Percentiles rank a stretch among this genome's conserved stretches.
phyloP scores from a whole-genome alignment of 2,329 filamentous ascomycete genomes.

The Colletotrichum liaoningense region DNA sequence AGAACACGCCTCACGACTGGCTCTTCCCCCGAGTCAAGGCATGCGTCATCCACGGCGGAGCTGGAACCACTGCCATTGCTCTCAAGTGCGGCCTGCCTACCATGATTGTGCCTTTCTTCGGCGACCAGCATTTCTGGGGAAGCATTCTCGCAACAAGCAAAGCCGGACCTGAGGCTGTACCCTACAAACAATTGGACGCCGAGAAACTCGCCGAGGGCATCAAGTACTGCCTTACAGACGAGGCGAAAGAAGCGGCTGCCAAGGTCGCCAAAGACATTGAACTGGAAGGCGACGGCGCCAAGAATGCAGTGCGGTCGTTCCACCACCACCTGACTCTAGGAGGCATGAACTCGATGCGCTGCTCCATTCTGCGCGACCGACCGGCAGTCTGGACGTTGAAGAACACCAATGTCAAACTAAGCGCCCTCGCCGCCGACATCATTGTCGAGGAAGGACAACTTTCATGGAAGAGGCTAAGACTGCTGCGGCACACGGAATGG shows the following conservation, averaged over 20 bases:
- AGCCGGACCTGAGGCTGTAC: constrained; percentile 74
- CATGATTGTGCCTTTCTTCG: constrained; percentile 84
- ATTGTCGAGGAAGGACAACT: constrained; percentile 71
- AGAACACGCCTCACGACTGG: constrained; percentile 83
- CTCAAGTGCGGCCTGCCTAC: constrained; percentile 78
- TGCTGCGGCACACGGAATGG: constrained; percentile 77
- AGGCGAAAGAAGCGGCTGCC: constrained; percentile 67
- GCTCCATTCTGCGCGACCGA: constrained; percentile 71
- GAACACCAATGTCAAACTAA: constrained; percentile 68
- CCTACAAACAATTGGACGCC: constrained; percentile 73
- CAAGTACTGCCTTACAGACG: constrained; percentile 71
- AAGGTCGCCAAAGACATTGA: constrained; percentile 72
- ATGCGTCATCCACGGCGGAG: constrained; percentile 82
- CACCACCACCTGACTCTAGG: constrained; percentile 68
- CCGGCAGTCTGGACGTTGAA: constrained; percentile 76
- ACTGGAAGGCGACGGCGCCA: constrained; percentile 73
- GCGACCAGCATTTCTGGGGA: constrained; percentile 84
- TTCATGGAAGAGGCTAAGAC: constrained; percentile 71
- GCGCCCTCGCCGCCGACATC: constrained; percentile 73
- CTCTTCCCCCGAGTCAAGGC: constrained; percentile 75
- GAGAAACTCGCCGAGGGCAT: constrained; percentile 79
- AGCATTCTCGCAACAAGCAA: constrained; percentile 72
- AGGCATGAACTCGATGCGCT: constrained; percentile 69
- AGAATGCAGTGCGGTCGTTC: constrained; percentile 76
- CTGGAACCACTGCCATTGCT: constrained; percentile 80